Conservation (phyloP, 2,329 filamentous ascomycete genomes). For the Clonostachys rhizophaga region DNA sequence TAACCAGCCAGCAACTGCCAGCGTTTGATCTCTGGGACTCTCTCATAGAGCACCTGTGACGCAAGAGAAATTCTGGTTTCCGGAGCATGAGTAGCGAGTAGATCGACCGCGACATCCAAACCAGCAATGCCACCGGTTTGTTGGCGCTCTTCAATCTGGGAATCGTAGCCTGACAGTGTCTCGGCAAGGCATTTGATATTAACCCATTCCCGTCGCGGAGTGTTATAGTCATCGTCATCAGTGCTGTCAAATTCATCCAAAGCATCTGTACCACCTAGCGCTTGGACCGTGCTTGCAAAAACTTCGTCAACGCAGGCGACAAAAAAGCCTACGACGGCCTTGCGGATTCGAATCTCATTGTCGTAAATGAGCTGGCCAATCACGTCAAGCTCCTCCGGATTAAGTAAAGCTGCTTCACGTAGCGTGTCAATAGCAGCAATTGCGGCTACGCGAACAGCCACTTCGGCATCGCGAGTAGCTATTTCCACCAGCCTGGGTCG, state of each 20-base stretch:
- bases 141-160: constrained; percentile 57
- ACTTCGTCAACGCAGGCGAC: constrained; percentile 80
- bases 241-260: constrained; percentile 71
- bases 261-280: constrained; percentile 74
- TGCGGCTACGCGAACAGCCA: constrained; percentile 72
- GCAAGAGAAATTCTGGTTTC: constrained; percentile 85
- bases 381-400: constrained; percentile 85
- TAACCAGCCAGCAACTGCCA: constrained; percentile 92
- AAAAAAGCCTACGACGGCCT: constrained; percentile 87
- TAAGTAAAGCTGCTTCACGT: constrained; percentile 78
- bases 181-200: constrained; percentile 88
- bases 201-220: constrained; percentile 79
- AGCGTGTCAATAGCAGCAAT: constrained; percentile 80
- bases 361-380: constrained; percentile 89
- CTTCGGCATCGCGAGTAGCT: constrained; percentile 79
- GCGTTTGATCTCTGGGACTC: constrained; percentile 72
- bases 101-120: constrained; percentile 43
- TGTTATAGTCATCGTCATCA: constrained; percentile 72
- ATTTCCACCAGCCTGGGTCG: constrained; percentile 86
- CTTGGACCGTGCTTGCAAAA: constrained; percentile 74
- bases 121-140: constrained; percentile 34
- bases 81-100: constrained; percentile 58
- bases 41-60: constrained; percentile 79
- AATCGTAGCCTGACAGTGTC: constrained; percentile 76
- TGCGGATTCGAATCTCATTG: constrained; percentile 76